These are phyloP conservation scores for Chamaecrista fasciculata DNA, from an alignment of 306 rosid genomes.

Conservation along the genomic window DNA sequence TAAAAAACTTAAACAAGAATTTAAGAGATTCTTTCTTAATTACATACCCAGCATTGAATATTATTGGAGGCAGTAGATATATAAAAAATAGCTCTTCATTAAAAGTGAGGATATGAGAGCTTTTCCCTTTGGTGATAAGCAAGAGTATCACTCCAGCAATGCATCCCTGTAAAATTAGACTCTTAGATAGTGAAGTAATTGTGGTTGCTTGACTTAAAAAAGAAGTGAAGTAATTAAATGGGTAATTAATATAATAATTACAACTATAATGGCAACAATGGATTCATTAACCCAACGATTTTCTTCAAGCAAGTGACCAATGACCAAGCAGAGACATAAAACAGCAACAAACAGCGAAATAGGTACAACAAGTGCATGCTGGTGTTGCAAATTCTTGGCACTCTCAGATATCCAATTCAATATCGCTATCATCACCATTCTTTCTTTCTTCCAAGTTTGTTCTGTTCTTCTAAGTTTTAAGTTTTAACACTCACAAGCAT, in stretches of 20 bases:
- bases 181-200: too few relatives aligned
- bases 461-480: too few relatives aligned
- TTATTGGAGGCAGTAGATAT: slow-evolving; percentile 94
- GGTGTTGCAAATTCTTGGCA: slow-evolving; percentile 40
- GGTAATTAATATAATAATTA: too few relatives aligned
- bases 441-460: not conserved
- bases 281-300: slow-evolving; percentile 90
- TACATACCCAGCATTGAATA: slow-evolving; percentile 89
- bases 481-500: too few relatives aligned
- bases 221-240: too few relatives aligned
- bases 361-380: slow-evolving; percentile 65
- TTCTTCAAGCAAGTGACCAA: slow-evolving; percentile 77
- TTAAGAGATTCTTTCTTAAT: not conserved
- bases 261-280: slow-evolving; percentile 76
- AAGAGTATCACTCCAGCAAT: slow-evolving; percentile 59
- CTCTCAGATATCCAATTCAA: slow-evolving; percentile 16
- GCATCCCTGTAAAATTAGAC: too few relatives aligned
- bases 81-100: slow-evolving; percentile 85
- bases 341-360: slow-evolving; percentile 70
- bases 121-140: slow-evolving; percentile 63
- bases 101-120: slow-evolving; percentile 74
- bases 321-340: slow-evolving; percentile 64
- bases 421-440: slow-evolving; percentile 6
- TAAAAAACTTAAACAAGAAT: too few relatives aligned
- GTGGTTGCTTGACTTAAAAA: too few relatives aligned